A percentile compares a stretch with the other conserved stretches of the same genome.
Conservation (phyloP, 2,329 filamentous ascomycete species). For the Talaromyces sp. region DNA sequence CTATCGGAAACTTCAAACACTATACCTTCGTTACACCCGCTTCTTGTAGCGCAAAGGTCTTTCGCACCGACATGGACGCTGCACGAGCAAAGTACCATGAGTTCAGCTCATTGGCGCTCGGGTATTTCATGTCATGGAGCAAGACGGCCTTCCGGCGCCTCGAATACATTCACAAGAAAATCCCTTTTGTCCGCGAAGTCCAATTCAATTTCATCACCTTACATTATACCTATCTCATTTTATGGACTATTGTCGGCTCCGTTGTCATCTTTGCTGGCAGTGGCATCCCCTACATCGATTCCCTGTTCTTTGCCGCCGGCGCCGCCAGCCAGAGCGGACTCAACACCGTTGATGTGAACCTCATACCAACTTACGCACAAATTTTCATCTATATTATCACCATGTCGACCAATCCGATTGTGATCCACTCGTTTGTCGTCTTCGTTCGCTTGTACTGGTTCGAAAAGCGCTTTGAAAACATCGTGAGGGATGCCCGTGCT, state of each 20-base stretch:
- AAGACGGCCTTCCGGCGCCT: constrained; percentile 1
- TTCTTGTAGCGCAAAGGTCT: background rate
- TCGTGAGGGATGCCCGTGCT: constrained; percentile 67
- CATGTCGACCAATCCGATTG: constrained; percentile 75
- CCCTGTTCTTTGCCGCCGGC: constrained; percentile 81
- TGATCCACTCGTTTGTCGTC: constrained; percentile 79
- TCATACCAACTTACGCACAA: constrained; percentile 67
- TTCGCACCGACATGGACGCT: background rate
- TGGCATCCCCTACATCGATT: constrained; percentile 72
- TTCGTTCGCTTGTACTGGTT: constrained; percentile 97
- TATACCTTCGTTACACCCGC: background rate
- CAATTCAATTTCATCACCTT: constrained; percentile 43
- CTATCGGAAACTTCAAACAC: background rate
- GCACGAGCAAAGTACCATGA: background rate
- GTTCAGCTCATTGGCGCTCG: background rate
- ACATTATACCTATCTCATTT: constrained; percentile 70
- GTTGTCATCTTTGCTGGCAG: constrained; percentile 67
- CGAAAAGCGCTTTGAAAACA: constrained; percentile 85
- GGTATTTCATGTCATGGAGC: background rate
- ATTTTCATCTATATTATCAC: constrained; percentile 65
- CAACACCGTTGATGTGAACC: constrained; percentile 68
- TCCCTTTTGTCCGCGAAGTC: constrained; percentile 16
- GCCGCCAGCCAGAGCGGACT: constrained; percentile 87
- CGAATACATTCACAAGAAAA: constrained; percentile 2
- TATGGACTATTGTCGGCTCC: constrained; percentile 67